Evolutionary conservation across 2,329 filamentous ascomycete species (phyloP), one percentile per base, ranked within the genome.

Genomic region (Pseudocercospora fijiensis): DNA sequence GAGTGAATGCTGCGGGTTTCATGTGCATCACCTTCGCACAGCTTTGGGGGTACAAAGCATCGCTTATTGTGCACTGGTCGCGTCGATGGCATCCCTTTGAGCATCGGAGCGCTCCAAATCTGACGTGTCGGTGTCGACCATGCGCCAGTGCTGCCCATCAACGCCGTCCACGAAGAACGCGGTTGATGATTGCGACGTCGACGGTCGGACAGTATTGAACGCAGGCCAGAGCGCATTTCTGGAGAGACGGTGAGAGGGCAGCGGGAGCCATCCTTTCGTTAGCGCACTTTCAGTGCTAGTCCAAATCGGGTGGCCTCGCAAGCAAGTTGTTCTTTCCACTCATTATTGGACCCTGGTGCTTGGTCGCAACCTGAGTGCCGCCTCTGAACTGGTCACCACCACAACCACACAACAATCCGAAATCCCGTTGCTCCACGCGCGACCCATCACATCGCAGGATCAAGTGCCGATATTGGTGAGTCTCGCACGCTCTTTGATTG

Each of bases 1-100:
- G 55, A 53, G 58, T 53, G 62, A 60, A 62, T 55, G 41, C 26
- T 47, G 60, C 60, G 47, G 51, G 58, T 55, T 55, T 57, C 30
- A 52, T 58, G 58, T 59, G 33, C 59, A 56, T 41, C 22, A 24
- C 53, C 53, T 33, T 20, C 53, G 28, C 53, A 56, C 53, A 56
- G 28, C 27, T 18, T 18, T 30, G 10, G 58, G 30, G 11, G 58
- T 41, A 61, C 58, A 61, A 61, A 61, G 47, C 58, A 22, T 56
- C 28, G 53, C 53, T 56, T 56, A 41, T 56, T 56, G 53, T 41
- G 53, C 20, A 56, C 53, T 33, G 18, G 51, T 27, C 24, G 18
- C 26, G 53, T 56, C 28, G n/a, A 24, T 18, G 53, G 20, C 28
- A 41, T 56, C 53, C 30, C 28, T 33, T 41, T 56, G 28, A 56